phyloP scores from a whole-genome alignment of 2,329 filamentous ascomycete species.

The Ophiosphaerella herpotricha region DNA sequence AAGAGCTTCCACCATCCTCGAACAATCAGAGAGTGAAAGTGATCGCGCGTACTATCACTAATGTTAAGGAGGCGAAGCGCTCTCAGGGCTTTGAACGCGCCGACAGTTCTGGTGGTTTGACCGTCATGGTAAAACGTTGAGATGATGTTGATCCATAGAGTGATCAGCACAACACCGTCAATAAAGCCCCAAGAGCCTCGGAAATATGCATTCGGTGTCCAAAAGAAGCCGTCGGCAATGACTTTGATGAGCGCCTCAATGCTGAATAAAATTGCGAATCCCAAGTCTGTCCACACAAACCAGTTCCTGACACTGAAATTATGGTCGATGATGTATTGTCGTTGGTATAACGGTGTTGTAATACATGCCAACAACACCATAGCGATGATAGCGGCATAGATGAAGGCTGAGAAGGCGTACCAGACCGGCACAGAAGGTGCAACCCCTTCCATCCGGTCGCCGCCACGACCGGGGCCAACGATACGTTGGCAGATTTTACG shows the following conservation, averaged over 20 bases:
- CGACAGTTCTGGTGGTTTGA: conserved; percentile 84
- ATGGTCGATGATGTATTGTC: conserved; percentile 73
- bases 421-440: conserved; percentile 87
- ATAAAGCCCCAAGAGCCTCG: conserved; percentile 97
- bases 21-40: conserved; percentile 95
- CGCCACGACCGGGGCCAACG: conserved; percentile 87
- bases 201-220: conserved; percentile 96
- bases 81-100: conserved; percentile 94
- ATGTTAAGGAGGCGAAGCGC: conserved; percentile 91
- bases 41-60: conserved; percentile 92
- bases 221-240: conserved; percentile 92
- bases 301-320: conserved; percentile 72
- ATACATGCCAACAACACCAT: conserved; percentile 98
- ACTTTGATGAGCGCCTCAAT: conserved; percentile 88
- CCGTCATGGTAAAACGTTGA: conserved; percentile 82
- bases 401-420: conserved; percentile 91
- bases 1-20: conserved; percentile 93
- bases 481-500: conserved; percentile 84
- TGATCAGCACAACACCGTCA: conserved; percentile 86
- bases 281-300: conserved; percentile 93
- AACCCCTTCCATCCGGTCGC: conserved; percentile 84
- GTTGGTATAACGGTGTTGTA: conserved; percentile 92
- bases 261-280: conserved; percentile 85
- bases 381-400: conserved; percentile 90
- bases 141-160: conserved; percentile 91